Evolutionary conservation across 129 eudicot genomes (phyloP).

Genomic region (Chrysanthemum lavandulifolium): DNA sequence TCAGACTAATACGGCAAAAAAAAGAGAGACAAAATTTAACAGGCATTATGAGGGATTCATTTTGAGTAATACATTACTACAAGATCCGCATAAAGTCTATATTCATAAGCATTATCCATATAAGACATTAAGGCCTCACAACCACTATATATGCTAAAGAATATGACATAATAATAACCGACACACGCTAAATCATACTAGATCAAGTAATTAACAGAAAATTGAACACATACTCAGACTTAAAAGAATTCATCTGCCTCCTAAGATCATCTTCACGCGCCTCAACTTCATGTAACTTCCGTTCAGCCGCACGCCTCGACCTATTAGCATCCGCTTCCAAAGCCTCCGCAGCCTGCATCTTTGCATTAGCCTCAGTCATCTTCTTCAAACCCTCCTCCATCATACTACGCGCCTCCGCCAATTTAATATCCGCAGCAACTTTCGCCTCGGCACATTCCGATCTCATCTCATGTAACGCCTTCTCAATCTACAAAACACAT

Average conservation of each 20-base stretch:
- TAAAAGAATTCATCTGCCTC: slow-evolving; percentile 60
- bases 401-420: slow-evolving; percentile 68
- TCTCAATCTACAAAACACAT: slow-evolving; percentile 68
- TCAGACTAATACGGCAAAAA: slow-evolving; percentile 11
- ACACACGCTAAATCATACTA: background rate
- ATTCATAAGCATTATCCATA: background rate
- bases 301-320: slow-evolving; percentile 70
- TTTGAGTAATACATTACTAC: background rate
- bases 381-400: slow-evolving; percentile 78
- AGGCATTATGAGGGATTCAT: background rate
- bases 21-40: background rate
- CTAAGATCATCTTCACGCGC: slow-evolving; percentile 95
- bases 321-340: slow-evolving; percentile 72
- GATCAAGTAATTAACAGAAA: slow-evolving; percentile 4
- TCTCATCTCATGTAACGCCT: slow-evolving; percentile 90
- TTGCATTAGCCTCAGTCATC: slow-evolving; percentile 58
- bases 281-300: slow-evolving; percentile 88
- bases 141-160: background rate
- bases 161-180: background rate
- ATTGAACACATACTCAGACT: slow-evolving; percentile 62
- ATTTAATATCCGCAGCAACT: slow-evolving; percentile 76
- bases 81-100: background rate
- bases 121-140: background rate
- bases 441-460: slow-evolving; percentile 85
- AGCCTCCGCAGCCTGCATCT: slow-evolving; percentile 68